Evolutionary conservation across 1,284 basidiomycete genomes (phyloP).

Genomic region (Xanthoconium separans): DNA sequence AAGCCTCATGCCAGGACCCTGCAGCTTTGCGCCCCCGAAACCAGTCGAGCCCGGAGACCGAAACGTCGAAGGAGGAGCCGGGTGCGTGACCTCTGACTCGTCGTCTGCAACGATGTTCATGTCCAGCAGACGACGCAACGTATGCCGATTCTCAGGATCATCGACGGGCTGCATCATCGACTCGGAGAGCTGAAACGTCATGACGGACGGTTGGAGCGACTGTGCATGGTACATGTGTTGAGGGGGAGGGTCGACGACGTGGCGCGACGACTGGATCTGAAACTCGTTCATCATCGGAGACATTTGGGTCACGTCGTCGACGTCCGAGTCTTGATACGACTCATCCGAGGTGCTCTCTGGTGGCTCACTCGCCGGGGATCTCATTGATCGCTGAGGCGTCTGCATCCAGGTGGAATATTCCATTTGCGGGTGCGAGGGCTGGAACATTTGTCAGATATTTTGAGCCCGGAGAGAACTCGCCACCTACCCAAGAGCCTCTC

Average conservation of each 20-base stretch:
- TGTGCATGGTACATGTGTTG: conserved; percentile 11
- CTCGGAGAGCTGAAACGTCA: conserved; percentile 34
- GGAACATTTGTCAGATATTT: conserved; percentile 18
- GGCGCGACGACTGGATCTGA: conserved; percentile 24
- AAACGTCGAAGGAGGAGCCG: conserved; percentile 4
- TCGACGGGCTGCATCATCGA: conserved; percentile 26
- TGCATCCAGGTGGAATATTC: conserved; percentile 18
- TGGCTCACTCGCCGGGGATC: conserved; percentile 34
- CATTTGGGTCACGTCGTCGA: conserved; percentile 30
- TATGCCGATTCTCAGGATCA: conserved; percentile 29
- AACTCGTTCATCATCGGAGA: conserved; percentile 35
- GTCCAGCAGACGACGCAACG: conserved; percentile 17
- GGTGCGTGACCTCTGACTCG: conserved; percentile 11
- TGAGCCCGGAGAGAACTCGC: background rate
- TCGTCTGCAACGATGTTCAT: conserved; percentile 18
- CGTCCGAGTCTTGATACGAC: conserved; percentile 32
- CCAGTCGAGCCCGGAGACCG: conserved; percentile 2
- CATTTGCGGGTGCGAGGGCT: conserved; percentile 24
- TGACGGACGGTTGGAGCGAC: conserved; percentile 26
- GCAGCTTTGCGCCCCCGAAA: conserved; percentile 9
- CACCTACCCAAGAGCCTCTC: conserved; percentile 28
- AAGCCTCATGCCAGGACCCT: conserved; percentile 31
- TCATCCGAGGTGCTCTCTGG: conserved; percentile 35
- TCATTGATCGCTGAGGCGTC: conserved; percentile 8
- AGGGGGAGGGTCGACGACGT: conserved; percentile 4